phyloP scores from a whole-genome alignment of 192 early-diverging fungal genomes.

The Spizellomyces punctatus region DNA sequence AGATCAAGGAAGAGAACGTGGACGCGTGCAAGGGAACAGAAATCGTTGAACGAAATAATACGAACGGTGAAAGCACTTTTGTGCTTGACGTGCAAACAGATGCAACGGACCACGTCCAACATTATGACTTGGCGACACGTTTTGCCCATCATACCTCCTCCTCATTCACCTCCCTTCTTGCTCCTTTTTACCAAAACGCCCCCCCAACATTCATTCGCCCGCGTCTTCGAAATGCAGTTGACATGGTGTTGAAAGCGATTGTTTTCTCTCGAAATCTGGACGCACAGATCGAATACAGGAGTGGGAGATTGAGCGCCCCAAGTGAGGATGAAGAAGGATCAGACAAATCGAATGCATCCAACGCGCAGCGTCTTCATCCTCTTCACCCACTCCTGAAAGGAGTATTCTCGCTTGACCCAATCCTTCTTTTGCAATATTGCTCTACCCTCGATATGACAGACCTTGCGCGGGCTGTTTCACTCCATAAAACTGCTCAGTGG shows the following conservation, averaged over 20 bases:
- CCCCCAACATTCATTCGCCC: constrained; percentile 1
- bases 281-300: neutral
- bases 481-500: neutral
- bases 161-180: neutral
- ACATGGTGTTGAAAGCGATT: neutral
- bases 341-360: neutral
- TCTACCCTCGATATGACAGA: neutral
- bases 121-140: neutral
- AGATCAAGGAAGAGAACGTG: too few relatives aligned
- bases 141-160: neutral
- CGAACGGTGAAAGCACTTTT: neutral
- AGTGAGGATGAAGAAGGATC: neutral
- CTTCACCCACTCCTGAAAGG: constrained; percentile 14
- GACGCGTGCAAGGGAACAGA: too few relatives aligned
- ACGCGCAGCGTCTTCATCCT: neutral
- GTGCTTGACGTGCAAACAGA: neutral
- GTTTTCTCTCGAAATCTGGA: neutral
- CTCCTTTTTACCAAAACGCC: neutral
- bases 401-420: constrained; percentile 8
- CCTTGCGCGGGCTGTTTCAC: neutral
- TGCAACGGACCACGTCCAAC: neutral
- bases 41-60: too few relatives aligned
- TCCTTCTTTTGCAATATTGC: constrained; percentile 4
- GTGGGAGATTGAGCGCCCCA: neutral
- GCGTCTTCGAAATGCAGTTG: neutral